Conservation (phyloP, 352 stramenopile species). For the Thraustotheca clavata region DNA sequence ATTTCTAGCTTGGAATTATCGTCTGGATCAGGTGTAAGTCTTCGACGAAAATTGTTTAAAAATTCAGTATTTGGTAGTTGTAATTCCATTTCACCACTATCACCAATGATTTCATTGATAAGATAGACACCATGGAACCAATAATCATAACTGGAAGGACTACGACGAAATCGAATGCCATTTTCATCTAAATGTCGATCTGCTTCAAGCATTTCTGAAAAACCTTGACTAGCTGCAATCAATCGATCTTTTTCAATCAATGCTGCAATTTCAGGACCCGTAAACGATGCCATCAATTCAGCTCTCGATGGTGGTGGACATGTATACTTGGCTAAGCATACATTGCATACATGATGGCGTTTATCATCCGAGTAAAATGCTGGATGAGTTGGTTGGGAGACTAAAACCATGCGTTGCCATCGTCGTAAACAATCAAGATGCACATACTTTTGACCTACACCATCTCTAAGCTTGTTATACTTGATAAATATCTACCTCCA, state of each 20-base stretch:
- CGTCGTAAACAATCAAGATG: slow-evolving; percentile 30
- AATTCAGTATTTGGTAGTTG: not conserved
- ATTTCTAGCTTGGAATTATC: not conserved
- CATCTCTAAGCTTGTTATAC: not conserved
- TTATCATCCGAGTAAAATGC: slow-evolving; percentile 30
- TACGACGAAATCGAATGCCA: slow-evolving; percentile 1
- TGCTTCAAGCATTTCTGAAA: slow-evolving; percentile 23
- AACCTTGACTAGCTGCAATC: slow-evolving; percentile 27
- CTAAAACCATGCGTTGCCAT: slow-evolving; percentile 35
- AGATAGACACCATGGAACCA: slow-evolving; percentile 27
- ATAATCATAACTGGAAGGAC: slow-evolving; percentile 20
- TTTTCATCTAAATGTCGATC: not conserved
- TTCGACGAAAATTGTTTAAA: slow-evolving; percentile 10
- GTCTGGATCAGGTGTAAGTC: not conserved
- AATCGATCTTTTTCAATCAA: slow-evolving; percentile 25
- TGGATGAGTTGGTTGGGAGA: slow-evolving; percentile 33
- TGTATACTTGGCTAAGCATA: slow-evolving; percentile 27
- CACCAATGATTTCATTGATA: slow-evolving; percentile 24
- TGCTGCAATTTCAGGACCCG: slow-evolving; percentile 30
- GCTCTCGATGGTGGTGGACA: slow-evolving; percentile 27
- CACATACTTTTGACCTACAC: slow-evolving; percentile 22
- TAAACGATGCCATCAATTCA: slow-evolving; percentile 33
- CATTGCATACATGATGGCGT: slow-evolving; percentile 31
- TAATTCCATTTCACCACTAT: slow-evolving; percentile 10
- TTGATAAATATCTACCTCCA: slow-evolving; percentile 12